Base-by-base conservation (phyloP, 768 basidiomycete genomes). In the Ephemerocybe angulata region DNA sequence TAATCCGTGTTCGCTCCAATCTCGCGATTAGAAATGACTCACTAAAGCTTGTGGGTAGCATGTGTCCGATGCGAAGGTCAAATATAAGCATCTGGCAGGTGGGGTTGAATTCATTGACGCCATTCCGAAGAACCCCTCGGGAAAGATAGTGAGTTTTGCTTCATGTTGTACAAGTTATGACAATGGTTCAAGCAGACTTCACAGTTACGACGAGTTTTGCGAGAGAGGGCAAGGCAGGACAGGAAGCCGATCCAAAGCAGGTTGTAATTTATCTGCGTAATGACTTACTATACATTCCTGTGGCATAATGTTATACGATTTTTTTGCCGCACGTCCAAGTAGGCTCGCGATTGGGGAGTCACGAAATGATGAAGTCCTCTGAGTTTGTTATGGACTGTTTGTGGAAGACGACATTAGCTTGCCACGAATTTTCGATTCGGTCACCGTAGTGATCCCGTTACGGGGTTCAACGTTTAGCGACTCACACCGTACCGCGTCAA, bases 61-160 rank as follows among this genome's bases (percentile, higher is more conserved):
- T 57, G 82, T 87, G 27, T 72, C 80, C 6, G 82, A 83, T 55
- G 68, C 71, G 21, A 87, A 86, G 61, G 73, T 77, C 4, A 68
- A 71, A 40, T 87, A 87, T 65, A 88, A 88, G 66, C 76, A 74
- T 59, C 65, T 88, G 1, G 70, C 76, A 3, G 85, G 83, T 6
- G 86, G 85, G 8, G 74, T 88, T 3, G 80, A 83, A 58, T 82
- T 87, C 54, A 74, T 85, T 24, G 79, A 85, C 41, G 68, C 64
- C 1, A 79, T 88, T 37, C 87, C 86, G 2, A 87, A 84, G 74
- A 87, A 85, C 60, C 83, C 86, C 2, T 84, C 83, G 22, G 86
- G 87, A n/a, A 86, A 86, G 65, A 74, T 85, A 43, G 75, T 85
- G 29, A 66, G 81, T 61, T 15, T 21, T 50, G 15, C 25, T 41